Conservation (phyloP, 2,329 filamentous ascomycete species). For the Diaporthe sp. region DNA sequence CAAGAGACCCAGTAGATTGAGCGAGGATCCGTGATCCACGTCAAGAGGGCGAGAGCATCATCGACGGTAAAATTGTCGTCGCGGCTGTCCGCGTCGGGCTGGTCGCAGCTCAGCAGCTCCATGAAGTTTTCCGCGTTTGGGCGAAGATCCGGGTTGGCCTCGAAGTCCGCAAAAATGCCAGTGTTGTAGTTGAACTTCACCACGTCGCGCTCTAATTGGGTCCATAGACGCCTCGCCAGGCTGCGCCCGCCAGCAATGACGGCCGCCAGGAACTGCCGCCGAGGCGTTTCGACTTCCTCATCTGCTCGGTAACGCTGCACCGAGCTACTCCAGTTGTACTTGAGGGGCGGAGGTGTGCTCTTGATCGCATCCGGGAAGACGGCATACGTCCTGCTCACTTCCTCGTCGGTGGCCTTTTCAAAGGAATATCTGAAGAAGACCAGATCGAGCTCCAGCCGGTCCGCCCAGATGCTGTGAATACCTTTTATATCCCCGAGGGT, state of each 20-base stretch:
- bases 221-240: background rate
- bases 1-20: background rate
- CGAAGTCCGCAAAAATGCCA: background rate
- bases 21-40: background rate
- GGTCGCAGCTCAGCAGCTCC: rapidly evolving
- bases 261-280: constrained; percentile 5
- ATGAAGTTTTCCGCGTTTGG: background rate
- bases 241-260: background rate
- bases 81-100: rapidly evolving
- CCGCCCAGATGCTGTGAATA: background rate
- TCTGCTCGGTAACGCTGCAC: background rate
- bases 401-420: background rate
- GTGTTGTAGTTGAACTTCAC: background rate
- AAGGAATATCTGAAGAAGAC: background rate
- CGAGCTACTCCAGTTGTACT: background rate
- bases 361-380: constrained; percentile 2
- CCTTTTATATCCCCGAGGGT: background rate
- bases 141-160: background rate
- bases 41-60: background rate
- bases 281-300: background rate
- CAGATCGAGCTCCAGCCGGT: background rate
- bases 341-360: background rate
- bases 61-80: background rate
- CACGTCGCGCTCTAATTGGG: background rate
- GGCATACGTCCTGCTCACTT: background rate